Evolutionary conservation across 495 filamentous ascomycete genomes (phyloP), one percentile per base, ranked within the genome.

Genomic region (Clohesyomyces aquaticus): DNA sequence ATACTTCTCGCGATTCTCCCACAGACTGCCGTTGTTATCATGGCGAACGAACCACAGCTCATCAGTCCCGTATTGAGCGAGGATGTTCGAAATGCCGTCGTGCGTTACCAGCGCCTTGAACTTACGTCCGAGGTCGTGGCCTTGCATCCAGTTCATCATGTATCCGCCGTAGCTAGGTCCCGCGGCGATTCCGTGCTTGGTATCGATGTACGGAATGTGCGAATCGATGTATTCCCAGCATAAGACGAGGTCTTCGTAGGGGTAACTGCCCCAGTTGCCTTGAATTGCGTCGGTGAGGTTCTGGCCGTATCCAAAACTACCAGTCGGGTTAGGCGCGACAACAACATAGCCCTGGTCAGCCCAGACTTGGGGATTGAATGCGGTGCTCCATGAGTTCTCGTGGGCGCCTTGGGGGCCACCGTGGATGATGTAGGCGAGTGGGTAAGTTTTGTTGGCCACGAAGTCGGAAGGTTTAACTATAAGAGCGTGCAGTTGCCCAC

Each of bases 81-180:
- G 41, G 2, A 59, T 77, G 16, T 78, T 78, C 55, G 78, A 77
- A 19, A 80, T 76, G 23, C 80, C 82, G 66, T 78, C 65, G 38
- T 67, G 65, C 3, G 65, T 67, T 53, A 83, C 80, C 10, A 85
- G 71, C 0, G 80, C 80, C 61, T 83, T 82, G 73, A 84, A 81
- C 57, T 80, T 68, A 6, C 79, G 77, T 18, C 80, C 82, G 1
- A 85, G 72, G 1, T 73, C 72, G 43, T 82, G 79, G 19, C 82
- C 82, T 63, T 83, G 80, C 60, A 83, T 82, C 82, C 82, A 84
- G 68, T 83, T 83, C 50, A 80, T 74, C 81, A 83, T 84, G 72
- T 80, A 84, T 0, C 62, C 62, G 11, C 62, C 62, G 26, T 54
- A 85, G 58, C 76, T 79, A 28, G 77, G 79, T 25, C 82, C 82